Base-by-base conservation (phyloP, 2,329 filamentous ascomycete genomes). In the Beauveria medogensis region DNA sequence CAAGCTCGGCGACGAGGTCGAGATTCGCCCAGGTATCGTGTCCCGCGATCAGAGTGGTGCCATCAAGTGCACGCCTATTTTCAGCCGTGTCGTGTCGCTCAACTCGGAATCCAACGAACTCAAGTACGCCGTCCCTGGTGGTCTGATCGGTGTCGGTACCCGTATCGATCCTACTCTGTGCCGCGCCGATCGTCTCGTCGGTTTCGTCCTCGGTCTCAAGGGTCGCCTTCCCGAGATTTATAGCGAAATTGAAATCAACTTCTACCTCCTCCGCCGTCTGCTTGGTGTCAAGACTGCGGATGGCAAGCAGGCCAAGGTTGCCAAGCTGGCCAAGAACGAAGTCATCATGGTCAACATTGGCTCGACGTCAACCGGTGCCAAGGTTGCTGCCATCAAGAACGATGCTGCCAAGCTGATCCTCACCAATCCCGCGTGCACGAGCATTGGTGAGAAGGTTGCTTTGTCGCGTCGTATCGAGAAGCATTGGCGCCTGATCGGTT, bases 291-390 rank as follows among this genome's bases (percentile, higher is more conserved):
- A 95, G 80, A 96, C 94, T 52, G 92, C 93, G 65, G 94, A 99
- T 69, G 94, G 94, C 74, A 99, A 99, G 83, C 94, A 97, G 79
- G 93, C 93, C 72, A 99, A 99, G 88, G 94, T 99, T 67, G 92
- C 92, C 69, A 99, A 99, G 82, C 83, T 99, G 66, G 82, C 92
- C 62, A 99, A 97, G 87, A 97, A 96, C 78, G 94, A 99, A 77
- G 92, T 97, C 71, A 88, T 99, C 77, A 97, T 99, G 94, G 94
- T 99, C 67, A 99, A 99, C 82, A 99, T 99, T 73, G 94, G 94
- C 64, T 96, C 91, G 43, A 97, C 93, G 10, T 95, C 94, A 52
- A 97, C 93, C 16, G 94, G 94, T 77, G 94, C 94, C 67, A 99
- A 97, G 85, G 91, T 99, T 59, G 85, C 94, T 62, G 93, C 91